These are phyloP conservation scores for Aspergillus udagawae DNA, from an alignment of 2,329 filamentous ascomycete species.

Conservation along the genomic window DNA sequence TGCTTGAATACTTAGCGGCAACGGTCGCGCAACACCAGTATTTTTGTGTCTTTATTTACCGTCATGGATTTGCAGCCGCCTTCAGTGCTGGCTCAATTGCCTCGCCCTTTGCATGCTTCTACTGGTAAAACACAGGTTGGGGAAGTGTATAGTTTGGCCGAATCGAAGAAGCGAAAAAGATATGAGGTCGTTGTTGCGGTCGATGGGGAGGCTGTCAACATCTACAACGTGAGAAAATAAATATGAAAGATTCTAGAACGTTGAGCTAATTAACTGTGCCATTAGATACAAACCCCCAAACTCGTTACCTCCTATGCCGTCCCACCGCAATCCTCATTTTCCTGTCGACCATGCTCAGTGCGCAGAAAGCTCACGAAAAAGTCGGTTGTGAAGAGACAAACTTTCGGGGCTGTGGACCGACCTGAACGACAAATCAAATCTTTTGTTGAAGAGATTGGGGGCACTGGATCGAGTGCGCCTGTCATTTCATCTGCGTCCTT, in stretches of 20 bases:
- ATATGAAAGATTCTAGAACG: background rate
- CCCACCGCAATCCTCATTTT: conserved; percentile 56
- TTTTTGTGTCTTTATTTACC: background rate
- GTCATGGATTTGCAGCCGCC: conserved; percentile 44
- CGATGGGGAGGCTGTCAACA: conserved; percentile 59
- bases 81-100: conserved; percentile 44
- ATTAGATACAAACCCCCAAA: conserved; percentile 57
- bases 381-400: conserved; percentile 48
- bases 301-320: conserved; percentile 59
- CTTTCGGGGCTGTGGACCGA: conserved; percentile 51
- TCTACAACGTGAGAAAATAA: conserved; percentile 53
- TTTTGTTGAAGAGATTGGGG: conserved; percentile 48
- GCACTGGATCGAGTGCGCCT: conserved; percentile 27
- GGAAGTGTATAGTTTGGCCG: conserved; percentile 51
- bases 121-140: conserved; percentile 40
- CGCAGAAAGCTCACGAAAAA: conserved; percentile 47
- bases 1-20: conserved; percentile 9
- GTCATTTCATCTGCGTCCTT: conserved; percentile 39
- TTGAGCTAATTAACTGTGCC: conserved; percentile 11
- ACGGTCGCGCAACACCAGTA: conserved; percentile 7
- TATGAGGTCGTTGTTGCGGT: conserved; percentile 58
- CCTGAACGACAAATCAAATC: conserved; percentile 51
- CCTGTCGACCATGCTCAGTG: conserved; percentile 56
- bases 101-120: conserved; percentile 39
- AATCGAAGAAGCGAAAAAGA: conserved; percentile 58